A percentile compares a stretch with the other conserved stretches of the same genome.
These are phyloP conservation scores for Suillus subalutaceus DNA, from an alignment of 768 basidiomycete species.

Conservation along the genomic window DNA sequence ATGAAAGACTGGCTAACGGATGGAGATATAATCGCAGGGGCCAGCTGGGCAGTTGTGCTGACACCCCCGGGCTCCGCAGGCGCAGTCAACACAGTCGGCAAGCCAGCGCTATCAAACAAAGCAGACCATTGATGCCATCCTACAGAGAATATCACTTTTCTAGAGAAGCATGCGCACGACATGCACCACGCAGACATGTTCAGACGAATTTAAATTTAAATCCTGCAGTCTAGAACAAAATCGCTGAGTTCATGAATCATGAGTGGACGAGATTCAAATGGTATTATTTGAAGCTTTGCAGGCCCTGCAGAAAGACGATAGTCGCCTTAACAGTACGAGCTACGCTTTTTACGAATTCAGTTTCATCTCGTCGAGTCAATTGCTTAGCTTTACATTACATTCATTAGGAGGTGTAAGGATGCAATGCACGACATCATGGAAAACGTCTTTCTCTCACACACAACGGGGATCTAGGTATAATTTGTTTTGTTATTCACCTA, in stretches of 20 bases:
- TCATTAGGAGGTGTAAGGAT: no score
- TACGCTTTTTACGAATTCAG: no score
- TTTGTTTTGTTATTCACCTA: no score
- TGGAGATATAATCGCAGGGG: background rate
- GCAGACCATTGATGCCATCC: background rate
- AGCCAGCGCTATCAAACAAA: background rate
- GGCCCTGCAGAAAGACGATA: background rate
- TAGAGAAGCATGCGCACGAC: background rate
- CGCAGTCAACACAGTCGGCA: background rate
- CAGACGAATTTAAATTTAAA: background rate
- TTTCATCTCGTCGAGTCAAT: no score
- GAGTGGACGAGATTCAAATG: background rate
- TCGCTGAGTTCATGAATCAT: background rate
- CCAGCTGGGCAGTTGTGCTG: background rate
- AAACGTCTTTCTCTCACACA: no score
- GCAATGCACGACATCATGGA: no score
- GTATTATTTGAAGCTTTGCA: background rate
- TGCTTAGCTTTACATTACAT: no score
- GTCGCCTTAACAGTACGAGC: no score
- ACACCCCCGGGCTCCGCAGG: background rate
- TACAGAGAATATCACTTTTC: background rate
- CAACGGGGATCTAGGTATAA: no score
- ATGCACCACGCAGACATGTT: background rate
- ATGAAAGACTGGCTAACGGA: background rate
- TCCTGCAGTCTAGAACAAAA: background rate